A percentile compares a stretch with the other conserved stretches of the same genome.
Conservation (phyloP, 768 basidiomycete genomes). For the Steccherinum ochraceum region DNA sequence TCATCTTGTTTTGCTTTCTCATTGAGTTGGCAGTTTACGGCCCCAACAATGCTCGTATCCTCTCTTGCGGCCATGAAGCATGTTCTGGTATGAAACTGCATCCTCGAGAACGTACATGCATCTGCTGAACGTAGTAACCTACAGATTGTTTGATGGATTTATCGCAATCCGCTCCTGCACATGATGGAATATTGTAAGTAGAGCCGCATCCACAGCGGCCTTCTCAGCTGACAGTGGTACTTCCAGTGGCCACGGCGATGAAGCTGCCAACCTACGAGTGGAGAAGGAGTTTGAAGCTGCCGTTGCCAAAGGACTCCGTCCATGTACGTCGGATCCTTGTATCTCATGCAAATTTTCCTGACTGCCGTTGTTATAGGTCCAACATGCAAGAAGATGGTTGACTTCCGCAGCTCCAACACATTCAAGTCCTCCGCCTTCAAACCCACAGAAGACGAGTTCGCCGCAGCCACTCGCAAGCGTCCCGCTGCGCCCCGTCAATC, state of each 20-base stretch:
- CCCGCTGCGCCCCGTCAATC: conserved; percentile 8
- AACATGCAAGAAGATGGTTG: conserved; percentile 61
- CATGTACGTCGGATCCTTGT: conserved; percentile 39
- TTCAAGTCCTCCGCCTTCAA: conserved; percentile 67
- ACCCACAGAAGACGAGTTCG: conserved; percentile 54
- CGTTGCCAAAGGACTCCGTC: conserved; percentile 49
- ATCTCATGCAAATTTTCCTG: too few species aligned
- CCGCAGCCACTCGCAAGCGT: conserved; percentile 30
- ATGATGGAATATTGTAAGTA: conserved; percentile 56
- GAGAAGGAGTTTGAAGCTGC: conserved; percentile 56
- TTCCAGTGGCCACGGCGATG: conserved; percentile 46
- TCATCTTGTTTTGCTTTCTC: not conserved
- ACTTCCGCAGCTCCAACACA: conserved; percentile 40
- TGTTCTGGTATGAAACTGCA: conserved; percentile 51
- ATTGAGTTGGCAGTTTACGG: conserved; percentile 33
- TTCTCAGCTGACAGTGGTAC: not conserved
- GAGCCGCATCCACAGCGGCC: not conserved
- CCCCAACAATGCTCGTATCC: conserved; percentile 48
- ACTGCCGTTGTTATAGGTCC: conserved; percentile 48
- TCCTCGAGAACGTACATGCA: too few species aligned
- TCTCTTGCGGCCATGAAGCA: conserved; percentile 61
- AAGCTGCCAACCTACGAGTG: conserved; percentile 45
- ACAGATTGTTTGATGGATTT: conserved; percentile 53
- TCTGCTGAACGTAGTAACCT: not conserved
- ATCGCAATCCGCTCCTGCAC: conserved; percentile 43